These are phyloP conservation scores for Keithomyces neogunnii DNA, from an alignment of 2,329 filamentous ascomycete genomes.

Conservation along the genomic window DNA sequence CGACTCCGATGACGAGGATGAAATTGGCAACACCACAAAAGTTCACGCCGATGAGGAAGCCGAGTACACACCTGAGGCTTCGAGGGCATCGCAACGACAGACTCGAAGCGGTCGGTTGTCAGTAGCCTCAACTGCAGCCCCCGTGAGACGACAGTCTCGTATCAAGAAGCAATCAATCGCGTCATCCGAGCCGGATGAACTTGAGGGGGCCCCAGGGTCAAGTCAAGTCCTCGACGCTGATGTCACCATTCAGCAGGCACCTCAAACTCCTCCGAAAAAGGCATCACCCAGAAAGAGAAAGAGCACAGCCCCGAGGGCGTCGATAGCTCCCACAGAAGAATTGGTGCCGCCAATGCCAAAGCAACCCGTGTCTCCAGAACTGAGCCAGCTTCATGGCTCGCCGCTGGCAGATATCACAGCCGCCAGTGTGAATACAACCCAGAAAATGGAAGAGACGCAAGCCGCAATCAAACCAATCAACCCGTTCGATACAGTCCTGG, in stretches of 20 bases:
- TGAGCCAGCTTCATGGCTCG: constrained; percentile 39
- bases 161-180: constrained; percentile 26
- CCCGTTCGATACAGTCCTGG: constrained; percentile 67
- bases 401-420: constrained; percentile 69
- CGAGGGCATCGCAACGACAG: constrained; percentile 47
- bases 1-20: constrained; percentile 73
- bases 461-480: constrained; percentile 60
- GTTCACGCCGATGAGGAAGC: constrained; percentile 57
- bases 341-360: constrained; percentile 35
- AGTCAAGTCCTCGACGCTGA: constrained; percentile 29
- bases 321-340: constrained; percentile 31
- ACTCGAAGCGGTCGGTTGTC: constrained; percentile 31
- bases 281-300: constrained; percentile 59
- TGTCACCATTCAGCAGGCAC: constrained; percentile 22
- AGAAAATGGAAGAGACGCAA: constrained; percentile 18
- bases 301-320: constrained; percentile 39
- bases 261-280: constrained; percentile 26
- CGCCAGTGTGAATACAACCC: constrained; percentile 46
- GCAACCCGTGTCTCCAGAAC: constrained; percentile 48
- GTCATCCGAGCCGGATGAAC: constrained; percentile 15
- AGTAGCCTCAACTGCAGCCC: constrained; percentile 35
- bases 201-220: neutral
- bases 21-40: constrained; percentile 42
- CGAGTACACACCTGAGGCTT: constrained; percentile 70
- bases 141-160: constrained; percentile 31